Conservation (phyloP, 257 asterid species). For the Scutellaria barbata region DNA sequence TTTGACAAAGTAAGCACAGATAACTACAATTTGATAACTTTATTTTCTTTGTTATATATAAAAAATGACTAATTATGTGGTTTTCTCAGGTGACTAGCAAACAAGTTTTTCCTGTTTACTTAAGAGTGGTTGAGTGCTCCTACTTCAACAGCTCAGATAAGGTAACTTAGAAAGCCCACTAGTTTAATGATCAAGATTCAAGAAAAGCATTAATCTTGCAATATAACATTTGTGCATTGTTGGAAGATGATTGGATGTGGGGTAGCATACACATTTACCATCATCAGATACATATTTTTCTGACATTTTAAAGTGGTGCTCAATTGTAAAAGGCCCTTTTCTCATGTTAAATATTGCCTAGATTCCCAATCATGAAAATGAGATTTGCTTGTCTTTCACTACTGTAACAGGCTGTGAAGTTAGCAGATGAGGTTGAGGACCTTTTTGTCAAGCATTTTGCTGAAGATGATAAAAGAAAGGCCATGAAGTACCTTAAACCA, state of each 20-base stretch:
- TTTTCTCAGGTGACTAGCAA: constrained; percentile 76
- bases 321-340: constrained; percentile 21
- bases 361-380: constrained; percentile 41
- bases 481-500: constrained; percentile 94
- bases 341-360: constrained; percentile 35
- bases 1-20: constrained; percentile 79
- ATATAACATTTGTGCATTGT: constrained; percentile 3
- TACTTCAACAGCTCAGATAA: constrained; percentile 94
- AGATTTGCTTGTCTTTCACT: constrained; percentile 40
- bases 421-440: constrained; percentile 88
- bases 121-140: constrained; percentile 90
- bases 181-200: constrained; percentile 15
- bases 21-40: not conserved
- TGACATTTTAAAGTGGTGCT: constrained; percentile 51
- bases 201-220: constrained; percentile 12
- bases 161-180: constrained; percentile 50
- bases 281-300: constrained; percentile 36
- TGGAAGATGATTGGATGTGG: constrained; percentile 57
- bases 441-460: constrained; percentile 80
- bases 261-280: constrained; percentile 37
- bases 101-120: constrained; percentile 88
- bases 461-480: constrained; percentile 78
- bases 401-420: constrained; percentile 61
- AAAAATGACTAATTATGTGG: not conserved
- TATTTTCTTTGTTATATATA: not conserved